phyloP scores from a whole-genome alignment of 805 yeast genomes.

The Metschnikowia borealis region DNA sequence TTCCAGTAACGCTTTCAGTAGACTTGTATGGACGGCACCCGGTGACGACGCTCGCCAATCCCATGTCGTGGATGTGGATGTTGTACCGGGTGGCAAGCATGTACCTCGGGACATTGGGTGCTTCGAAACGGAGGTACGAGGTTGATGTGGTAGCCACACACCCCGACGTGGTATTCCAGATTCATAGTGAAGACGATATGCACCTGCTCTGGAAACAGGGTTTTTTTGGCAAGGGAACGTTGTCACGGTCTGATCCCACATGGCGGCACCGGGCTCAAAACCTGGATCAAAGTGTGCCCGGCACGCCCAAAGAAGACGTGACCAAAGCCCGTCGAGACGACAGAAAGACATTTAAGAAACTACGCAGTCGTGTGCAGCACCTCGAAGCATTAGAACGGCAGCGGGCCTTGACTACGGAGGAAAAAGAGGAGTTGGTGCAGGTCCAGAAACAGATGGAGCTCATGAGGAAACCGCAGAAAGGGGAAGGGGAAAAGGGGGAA shows the following conservation, averaged over 20 bases:
- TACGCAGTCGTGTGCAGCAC: slow-evolving; percentile 48
- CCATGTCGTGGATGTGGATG: slow-evolving; percentile 57
- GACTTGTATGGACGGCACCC: slow-evolving; percentile 45
- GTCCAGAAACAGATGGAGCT: slow-evolving; percentile 9
- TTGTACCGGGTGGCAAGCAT: slow-evolving; percentile 28
- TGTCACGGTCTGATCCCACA: slow-evolving; percentile 89
- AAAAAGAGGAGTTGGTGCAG: slow-evolving; percentile 21
- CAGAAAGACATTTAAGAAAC: slow-evolving; percentile 65
- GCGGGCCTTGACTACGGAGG: slow-evolving; percentile 23
- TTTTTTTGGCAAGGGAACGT: slow-evolving; percentile 88
- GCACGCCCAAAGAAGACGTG: slow-evolving; percentile 61
- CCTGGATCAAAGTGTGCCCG: background rate
- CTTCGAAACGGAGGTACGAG: slow-evolving; percentile 13
- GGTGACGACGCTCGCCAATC: slow-evolving; percentile 57
- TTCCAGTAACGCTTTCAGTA: slow-evolving; percentile 49
- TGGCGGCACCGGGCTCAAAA: slow-evolving; percentile 66
- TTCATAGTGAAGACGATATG: slow-evolving; percentile 46
- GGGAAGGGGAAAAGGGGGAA: background rate
- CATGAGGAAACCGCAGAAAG: background rate
- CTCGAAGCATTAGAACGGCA: slow-evolving; percentile 48
- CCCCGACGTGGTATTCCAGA: slow-evolving; percentile 32
- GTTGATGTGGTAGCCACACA: slow-evolving; percentile 19
- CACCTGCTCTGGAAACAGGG: slow-evolving; percentile 72
- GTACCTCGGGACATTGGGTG: slow-evolving; percentile 23
- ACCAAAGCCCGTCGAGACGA: slow-evolving; percentile 70